A percentile compares a stretch with the other conserved stretches of the same genome.
These are phyloP conservation scores for Melaleuca quinquenervia DNA, from an alignment of 345 rosid species.

Conservation along the genomic window DNA sequence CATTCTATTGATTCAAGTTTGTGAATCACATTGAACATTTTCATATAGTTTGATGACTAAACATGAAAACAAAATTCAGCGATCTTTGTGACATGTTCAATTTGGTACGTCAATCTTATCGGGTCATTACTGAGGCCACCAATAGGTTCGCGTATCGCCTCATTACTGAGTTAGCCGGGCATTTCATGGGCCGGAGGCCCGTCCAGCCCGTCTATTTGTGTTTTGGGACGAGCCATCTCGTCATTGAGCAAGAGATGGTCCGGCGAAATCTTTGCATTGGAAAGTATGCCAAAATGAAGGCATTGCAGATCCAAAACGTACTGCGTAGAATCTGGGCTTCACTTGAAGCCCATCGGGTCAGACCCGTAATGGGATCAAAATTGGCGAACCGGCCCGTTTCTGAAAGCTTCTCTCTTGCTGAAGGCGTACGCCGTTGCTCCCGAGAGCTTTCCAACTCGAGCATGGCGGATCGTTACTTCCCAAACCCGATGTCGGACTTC, in stretches of 20 bases:
- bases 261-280: background rate
- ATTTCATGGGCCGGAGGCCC: background rate
- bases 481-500: constrained; percentile 18
- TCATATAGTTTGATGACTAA: no score
- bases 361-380: background rate
- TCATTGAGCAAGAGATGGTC: background rate
- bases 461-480: constrained; percentile 34
- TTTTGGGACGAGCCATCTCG: background rate
- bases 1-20: no score
- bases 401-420: background rate
- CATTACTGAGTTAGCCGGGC: background rate
- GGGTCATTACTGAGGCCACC: background rate
- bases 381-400: background rate
- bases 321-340: background rate
- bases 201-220: no score
- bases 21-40: no score
- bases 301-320: background rate
- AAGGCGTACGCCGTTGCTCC: background rate
- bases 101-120: background rate
- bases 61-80: no score
- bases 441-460: background rate
- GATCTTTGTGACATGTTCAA: no score
- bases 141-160: background rate
- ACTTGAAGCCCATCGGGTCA: background rate
- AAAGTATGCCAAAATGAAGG: background rate